Evolutionary conservation across 2,329 filamentous ascomycete species (phyloP), one percentile per base, ranked within the genome.

Genomic region (Zopfia rhizophila): DNA sequence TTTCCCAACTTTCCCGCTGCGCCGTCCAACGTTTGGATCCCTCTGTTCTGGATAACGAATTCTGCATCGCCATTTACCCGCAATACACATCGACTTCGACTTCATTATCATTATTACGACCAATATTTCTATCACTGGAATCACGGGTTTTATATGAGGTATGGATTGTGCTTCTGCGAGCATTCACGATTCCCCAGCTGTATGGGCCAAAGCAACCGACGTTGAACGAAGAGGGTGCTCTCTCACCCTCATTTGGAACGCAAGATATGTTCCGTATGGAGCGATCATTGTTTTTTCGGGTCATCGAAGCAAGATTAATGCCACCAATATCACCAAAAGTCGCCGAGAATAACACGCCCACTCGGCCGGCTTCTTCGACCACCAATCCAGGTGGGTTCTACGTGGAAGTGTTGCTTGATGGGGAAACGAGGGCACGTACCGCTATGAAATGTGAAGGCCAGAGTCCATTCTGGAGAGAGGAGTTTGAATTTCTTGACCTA

Each of bases 11-110:
- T 6, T 94, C 91, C 13, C 84, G 94, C 41, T 94, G 89, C 68
- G 91, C 93, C 7, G 87, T 99, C 39, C 94, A 99, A 69, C 85
- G 92, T 59, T 78, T 99, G 38, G 91, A 97, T 70, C 85, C 86
- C 39, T 96, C 92, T 4, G 93, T 99, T 7, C 74, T 99, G 29
- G 91, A 96, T 55, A 90, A 94, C 69, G 91, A 97, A 48, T 94
- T 90, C 65, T 97, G 92, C 75, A 89, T 99, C 53, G 92, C 90
- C 39, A 93, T 99, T 33, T 97, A 97, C 65, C 93, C 94, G 12
- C 92, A 93, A 53, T 97, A 99, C 72, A 86, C 90, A 1, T 81
- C 88, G 7, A 85, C 84, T 14, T 83, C 90, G 1, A 88, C 84
- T 3, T 82, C 88, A 13, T 78, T 93, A 44, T 88, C 88, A 5